Conservation (phyloP, 2,329 filamentous ascomycete genomes). For the Sporothrix pseudoabietina region DNA sequence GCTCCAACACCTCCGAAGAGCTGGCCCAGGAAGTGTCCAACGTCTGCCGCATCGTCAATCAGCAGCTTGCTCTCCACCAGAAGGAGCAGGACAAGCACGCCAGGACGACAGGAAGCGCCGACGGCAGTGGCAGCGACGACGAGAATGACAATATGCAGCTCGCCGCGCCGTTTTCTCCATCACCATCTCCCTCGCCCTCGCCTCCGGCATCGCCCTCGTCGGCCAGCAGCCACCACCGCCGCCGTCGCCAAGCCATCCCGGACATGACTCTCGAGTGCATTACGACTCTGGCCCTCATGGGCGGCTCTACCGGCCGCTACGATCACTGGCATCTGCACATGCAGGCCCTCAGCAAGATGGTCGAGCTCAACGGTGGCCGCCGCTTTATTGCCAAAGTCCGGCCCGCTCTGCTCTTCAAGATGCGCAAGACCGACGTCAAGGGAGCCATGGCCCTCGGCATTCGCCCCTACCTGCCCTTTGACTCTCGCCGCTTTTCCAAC, state of each 20-base stretch:
- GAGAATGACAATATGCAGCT: conserved; percentile 18
- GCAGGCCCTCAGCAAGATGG: conserved; percentile 41
- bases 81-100: conserved; percentile 1
- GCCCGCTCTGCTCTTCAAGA: conserved; percentile 34
- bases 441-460: conserved; percentile 41
- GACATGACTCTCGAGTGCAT: conserved; percentile 41
- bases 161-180: neutral
- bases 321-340: conserved; percentile 47
- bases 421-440: conserved; percentile 43
- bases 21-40: conserved; percentile 34
- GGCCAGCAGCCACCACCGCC: neutral
- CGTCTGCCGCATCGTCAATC: conserved; percentile 35
- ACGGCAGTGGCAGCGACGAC: neutral
- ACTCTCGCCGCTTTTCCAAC: conserved; percentile 35
- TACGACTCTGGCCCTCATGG: conserved; percentile 40
- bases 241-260: conserved; percentile 28
- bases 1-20: conserved; percentile 33
- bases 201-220: conserved; percentile 1
- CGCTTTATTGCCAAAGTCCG: conserved; percentile 28
- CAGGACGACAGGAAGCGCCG: neutral
- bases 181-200: neutral
- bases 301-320: conserved; percentile 42
- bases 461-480: conserved; percentile 42
- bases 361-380: conserved; percentile 39
- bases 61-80: conserved; percentile 30